Evolutionary conservation across 768 basidiomycete genomes (phyloP).

Genomic region (Lanmaoa rubissima): DNA sequence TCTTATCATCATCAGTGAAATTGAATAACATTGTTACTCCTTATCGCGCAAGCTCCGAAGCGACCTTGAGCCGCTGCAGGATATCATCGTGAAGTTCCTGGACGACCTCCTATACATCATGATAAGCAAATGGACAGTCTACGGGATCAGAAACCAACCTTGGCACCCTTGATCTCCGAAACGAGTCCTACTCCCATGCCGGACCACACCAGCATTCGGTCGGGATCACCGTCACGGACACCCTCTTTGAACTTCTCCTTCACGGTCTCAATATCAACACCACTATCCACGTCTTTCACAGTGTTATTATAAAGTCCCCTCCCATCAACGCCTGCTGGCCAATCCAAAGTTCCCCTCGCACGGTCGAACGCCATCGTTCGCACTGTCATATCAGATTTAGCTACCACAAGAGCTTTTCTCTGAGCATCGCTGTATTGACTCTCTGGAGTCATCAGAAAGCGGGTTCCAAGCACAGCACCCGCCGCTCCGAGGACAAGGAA

Average conservation of each 20-base stretch:
- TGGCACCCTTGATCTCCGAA: slow-evolving; percentile 40
- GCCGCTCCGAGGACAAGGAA: slow-evolving; percentile 65
- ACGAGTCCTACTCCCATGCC: slow-evolving; percentile 64
- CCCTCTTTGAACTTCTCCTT: slow-evolving; percentile 47
- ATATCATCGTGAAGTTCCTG: slow-evolving; percentile 51
- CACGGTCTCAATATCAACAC: slow-evolving; percentile 42
- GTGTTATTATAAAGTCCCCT: slow-evolving; percentile 47
- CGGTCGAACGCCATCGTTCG: slow-evolving; percentile 65
- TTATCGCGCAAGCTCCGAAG: slow-evolving; percentile 26
- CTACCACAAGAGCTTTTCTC: slow-evolving; percentile 49
- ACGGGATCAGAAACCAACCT: slow-evolving; percentile 30
- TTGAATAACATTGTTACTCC: slow-evolving; percentile 15
- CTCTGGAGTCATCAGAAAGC: slow-evolving; percentile 69
- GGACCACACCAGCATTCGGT: slow-evolving; percentile 63
- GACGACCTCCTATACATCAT: slow-evolving; percentile 48
- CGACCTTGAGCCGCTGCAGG: slow-evolving; percentile 32
- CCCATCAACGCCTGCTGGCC: slow-evolving; percentile 64
- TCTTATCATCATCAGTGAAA: slow-evolving; percentile 24
- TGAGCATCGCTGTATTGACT: slow-evolving; percentile 54
- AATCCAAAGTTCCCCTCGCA: slow-evolving; percentile 52
- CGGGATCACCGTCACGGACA: slow-evolving; percentile 42
- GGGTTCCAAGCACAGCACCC: slow-evolving; percentile 71
- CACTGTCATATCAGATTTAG: slow-evolving; percentile 45
- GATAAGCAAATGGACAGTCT: slow-evolving; percentile 3
- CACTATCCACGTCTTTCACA: slow-evolving; percentile 54